Base-by-base conservation (phyloP, 257 asterid genomes). In the Linderniella brevidens region DNA sequence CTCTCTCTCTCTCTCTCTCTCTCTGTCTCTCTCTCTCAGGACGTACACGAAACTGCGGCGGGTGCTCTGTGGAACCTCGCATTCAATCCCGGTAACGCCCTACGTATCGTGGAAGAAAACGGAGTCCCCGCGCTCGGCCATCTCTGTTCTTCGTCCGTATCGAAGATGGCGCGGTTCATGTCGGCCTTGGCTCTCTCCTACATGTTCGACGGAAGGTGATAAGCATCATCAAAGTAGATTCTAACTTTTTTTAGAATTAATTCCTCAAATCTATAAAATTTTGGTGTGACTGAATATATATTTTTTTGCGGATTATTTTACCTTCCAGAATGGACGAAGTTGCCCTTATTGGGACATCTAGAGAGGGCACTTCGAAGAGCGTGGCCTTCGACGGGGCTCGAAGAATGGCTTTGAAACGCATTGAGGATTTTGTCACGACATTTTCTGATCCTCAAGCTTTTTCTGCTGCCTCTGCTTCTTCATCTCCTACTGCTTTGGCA, bases 51-150 rank as follows among this genome's bases (percentile, higher is more conserved):
- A 79, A 79, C 95, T 11, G 97, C 97, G 47, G 93, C 93, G 17
- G 97, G 97, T 50, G 97, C 97, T 41, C 93, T 87, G 51, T 83
- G 95, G 97, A 83, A 82, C 61, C 94, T 86, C 57, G 94, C 97
- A 56, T 86, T 82, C 63, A 75, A 79, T 54, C 87, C 97, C 20
- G 84, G 92, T 19, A 86, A 86, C 62, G 94, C 97, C 45, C 76
- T 86, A 32, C 92, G 92, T 29, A 79, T 86, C 41, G 84, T 77
- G 52, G 97, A 79, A 66, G 97, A 82, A 71, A 94, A 87, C 10
- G 97, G 97, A 17, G 94, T 86, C 64, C 71, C 77, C 8, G 78
- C 79, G 19, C 68, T 86, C 3, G 94, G 66, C 53, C 68, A 76
- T 67, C 79, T 86, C 46, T 82, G 97, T 48, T 77, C 85, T 52